These are phyloP conservation scores for Dothistroma septosporum DNA, from an alignment of 2,329 filamentous ascomycete genomes.

Conservation along the genomic window DNA sequence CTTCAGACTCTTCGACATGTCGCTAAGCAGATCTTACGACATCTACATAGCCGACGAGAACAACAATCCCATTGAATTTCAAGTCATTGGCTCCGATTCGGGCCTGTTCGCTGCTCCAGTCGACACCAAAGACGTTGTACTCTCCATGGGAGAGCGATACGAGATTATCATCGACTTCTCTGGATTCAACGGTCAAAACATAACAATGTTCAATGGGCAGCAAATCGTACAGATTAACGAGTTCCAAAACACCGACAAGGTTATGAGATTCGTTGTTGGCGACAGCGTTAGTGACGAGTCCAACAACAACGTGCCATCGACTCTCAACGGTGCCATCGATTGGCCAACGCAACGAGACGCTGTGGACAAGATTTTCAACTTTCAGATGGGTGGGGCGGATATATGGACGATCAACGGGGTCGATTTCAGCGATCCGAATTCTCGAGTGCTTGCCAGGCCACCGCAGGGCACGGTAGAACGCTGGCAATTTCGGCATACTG, in stretches of 20 bases:
- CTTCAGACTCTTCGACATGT: conserved; percentile 52
- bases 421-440: conserved; percentile 44
- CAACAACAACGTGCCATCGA: conserved; percentile 40
- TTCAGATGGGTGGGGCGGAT: conserved; percentile 41
- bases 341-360: conserved; percentile 36
- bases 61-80: conserved; percentile 43
- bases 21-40: conserved; percentile 47
- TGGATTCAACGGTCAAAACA: conserved; percentile 45
- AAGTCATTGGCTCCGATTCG: conserved; percentile 53
- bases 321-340: conserved; percentile 24
- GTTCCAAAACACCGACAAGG: conserved; percentile 50
- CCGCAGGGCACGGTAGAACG: conserved; percentile 47
- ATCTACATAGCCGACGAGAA: conserved; percentile 45
- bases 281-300: conserved; percentile 37
- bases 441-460: conserved; percentile 49
- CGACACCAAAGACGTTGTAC: conserved; percentile 39
- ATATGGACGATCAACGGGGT: conserved; percentile 52
- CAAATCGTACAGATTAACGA: conserved; percentile 41
- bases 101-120: conserved; percentile 50
- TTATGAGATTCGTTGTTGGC: conserved; percentile 53
- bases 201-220: conserved; percentile 29
- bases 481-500: conserved; percentile 50
- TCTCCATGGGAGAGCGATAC: conserved; percentile 56
- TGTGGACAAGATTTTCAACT: conserved; percentile 46
- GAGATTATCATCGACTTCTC: conserved; percentile 57